Conservation (phyloP, 768 basidiomycete genomes). For the Suillus brevipes region DNA sequence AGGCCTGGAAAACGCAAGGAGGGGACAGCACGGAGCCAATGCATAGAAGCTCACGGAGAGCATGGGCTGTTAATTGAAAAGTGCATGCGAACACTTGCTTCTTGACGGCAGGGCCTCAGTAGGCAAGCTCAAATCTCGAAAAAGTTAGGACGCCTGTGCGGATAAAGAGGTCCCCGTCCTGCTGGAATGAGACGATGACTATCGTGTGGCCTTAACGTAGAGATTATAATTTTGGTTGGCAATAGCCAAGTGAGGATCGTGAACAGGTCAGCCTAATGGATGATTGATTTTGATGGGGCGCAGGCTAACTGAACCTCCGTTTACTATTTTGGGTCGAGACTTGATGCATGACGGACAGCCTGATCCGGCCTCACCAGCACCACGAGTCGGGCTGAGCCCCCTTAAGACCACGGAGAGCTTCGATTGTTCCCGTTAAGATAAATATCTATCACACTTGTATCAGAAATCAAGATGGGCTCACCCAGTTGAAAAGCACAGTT, state of each 20-base stretch:
- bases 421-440: neutral
- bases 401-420: slow-evolving; percentile 4
- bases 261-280: neutral
- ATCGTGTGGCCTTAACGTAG: neutral
- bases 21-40: slow-evolving; percentile 6
- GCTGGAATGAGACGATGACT: neutral
- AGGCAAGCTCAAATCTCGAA: neutral
- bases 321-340: neutral
- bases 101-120: neutral
- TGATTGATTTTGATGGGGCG: slow-evolving; percentile 1
- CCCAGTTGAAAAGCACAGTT: neutral
- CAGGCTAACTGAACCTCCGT: neutral
- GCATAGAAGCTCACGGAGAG: slow-evolving; percentile 5
- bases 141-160: neutral
- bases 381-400: slow-evolving; percentile 5
- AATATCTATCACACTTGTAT: neutral
- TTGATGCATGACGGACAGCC: neutral
- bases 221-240: neutral
- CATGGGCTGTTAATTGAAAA: slow-evolving; percentile 3
- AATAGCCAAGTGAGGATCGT: neutral
- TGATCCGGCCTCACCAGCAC: slow-evolving; percentile 2
- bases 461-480: neutral
- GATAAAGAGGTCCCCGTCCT: neutral
- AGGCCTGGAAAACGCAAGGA: slow-evolving; percentile 7
- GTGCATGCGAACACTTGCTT: neutral